Base-by-base conservation (phyloP, 2,329 filamentous ascomycete genomes). In the Trichophyton rubrum region DNA sequence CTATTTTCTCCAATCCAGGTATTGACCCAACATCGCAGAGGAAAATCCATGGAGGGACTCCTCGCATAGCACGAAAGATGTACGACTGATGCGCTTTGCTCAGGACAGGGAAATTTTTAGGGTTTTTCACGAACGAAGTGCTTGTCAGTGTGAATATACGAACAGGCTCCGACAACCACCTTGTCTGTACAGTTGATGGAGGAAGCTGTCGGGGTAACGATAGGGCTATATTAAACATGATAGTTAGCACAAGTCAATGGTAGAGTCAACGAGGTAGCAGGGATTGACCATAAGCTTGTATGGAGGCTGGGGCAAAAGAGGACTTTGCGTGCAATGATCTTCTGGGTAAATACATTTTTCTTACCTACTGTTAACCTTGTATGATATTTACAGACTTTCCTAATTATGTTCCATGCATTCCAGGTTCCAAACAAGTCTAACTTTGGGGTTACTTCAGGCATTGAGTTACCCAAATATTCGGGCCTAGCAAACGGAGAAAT, bases 381-480 rank as follows among this genome's bases (percentile, higher is more conserved):
- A 73, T 86, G 87, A 74, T 99, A 97, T 75, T 86, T 87, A 81
- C 90, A 96, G 61, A 90, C 79, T 59, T 85, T 86, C 59, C 93
- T 83, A 68, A 99, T 87, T 22, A 86, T 80, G 71, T 99, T 87
- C 93, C 93, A 99, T 1, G 88, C 86, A 73, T 97, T 91, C 95
- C 95, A 99, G 1, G 86, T 81, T 59, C 85, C 85, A 72, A 89
- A 93, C 0, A 88, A 73, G 68, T 92, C 87, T 62, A 86, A 76
- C 22, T 84, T 80, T 35, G 78, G 75, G 5, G 68, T 67, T 38
- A 72, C 65, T 3, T 65, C 67, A 11, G 73, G 69, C 1, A 72
- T 62, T 3, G 66, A 66, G 15, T 66, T 66, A 43, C 61, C 64
- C 15, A 75, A 62, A 63, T 73, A 78, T 61, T 75, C 72, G 45